Base-by-base conservation (phyloP, 2,329 filamentous ascomycete genomes). In the Penicillium occitanis region DNA sequence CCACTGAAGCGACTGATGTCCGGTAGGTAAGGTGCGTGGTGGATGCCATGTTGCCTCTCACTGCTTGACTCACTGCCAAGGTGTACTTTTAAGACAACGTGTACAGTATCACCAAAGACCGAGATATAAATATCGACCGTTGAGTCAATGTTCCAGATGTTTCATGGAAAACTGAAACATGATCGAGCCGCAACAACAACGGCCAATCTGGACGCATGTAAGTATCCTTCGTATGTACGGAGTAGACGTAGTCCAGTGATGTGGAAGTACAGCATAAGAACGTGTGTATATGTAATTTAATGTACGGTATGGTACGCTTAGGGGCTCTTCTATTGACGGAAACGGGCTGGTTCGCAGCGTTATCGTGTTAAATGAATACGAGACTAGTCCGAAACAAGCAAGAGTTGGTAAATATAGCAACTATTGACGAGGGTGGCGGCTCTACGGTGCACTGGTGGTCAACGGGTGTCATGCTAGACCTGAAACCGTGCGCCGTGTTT, bases 401-500 rank as follows among this genome's bases (percentile, higher is more conserved):
- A 57, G 33, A 17, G 2, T 8, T 19, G 30, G 53, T 60, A 60
- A 25, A 60, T 44, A 46, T 60, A 60, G 57, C 19, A 60, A 14
- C 37, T 11, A 28, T 60, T 46, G 57, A 46, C 57, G 57, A 60
- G 57, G 40, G 57, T 44, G 37, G 57, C 57, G 35, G 48, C 22
- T 51, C 22, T 28, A 5, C 10, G 22, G 46, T 0, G 25, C 14
- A 6, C 22, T 33, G 14, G 25, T 53, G 50, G 50, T 37, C 40
- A 57, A 63, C 37, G 51, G 62, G 51, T 42, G 53, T 51, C 51
- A 51, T 59, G 40, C 17, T 42, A 40, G 63, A 51, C 57, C 63
- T 65, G 63, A 65, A 65, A 65, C 63, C 55, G 44, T 62, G 60
- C 60, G 60, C 60, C 59, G 55, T 65, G 63, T 65, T 65, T 65